Evolutionary conservation across 352 stramenopile species (phyloP), one percentile per base, ranked within the genome.

Genomic region (Globisporangium orthogonon): DNA sequence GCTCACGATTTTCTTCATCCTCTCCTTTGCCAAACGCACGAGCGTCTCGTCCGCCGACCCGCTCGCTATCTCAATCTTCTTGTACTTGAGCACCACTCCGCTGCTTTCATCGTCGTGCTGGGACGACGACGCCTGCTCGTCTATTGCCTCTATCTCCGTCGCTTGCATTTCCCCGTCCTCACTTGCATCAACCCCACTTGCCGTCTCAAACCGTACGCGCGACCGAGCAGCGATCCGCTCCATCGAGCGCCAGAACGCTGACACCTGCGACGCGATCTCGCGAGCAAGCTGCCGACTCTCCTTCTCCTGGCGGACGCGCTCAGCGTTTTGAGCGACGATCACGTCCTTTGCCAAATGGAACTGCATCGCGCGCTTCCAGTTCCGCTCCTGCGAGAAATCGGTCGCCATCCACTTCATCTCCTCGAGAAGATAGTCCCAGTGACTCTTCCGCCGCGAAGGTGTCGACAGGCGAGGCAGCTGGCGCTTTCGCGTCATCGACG

Each of bases 331-430:
- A 7, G 79, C 78, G n/a, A 75, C 61, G 37, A 87, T 74, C 13
- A 85, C 76, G 54, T 91, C 74, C 30, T 69, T 70, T 18, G 77
- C 82, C 11, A 93, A 37, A 39, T 82, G 85, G 18, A 65, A 74
- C 54, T 89, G 82, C 46, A 83, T 55, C 35, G 83, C 79, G 13
- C 71, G 73, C 49, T 98, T 98, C 94, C 95, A 99, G 66, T 98
- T 98, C 5, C 95, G 78, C 68, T 99, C 96, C 67, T 98, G 88
- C 33, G 90, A 78, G 75, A 98, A 98, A 78, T 99, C 97, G 4
- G 83, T 90, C 29, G 95, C 89, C 78, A 98, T 90, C 92, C 96
- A 98, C 61, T 83, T 74, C 96, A 99, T 98, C 71, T 99, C 96
- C 39, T 98, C 85, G 7, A 99, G 66, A 6, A 98, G 47, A 47